These are phyloP conservation scores for Cephalotrichum gorgonifer DNA, from an alignment of 2,329 filamentous ascomycete species.

Conservation along the genomic window DNA sequence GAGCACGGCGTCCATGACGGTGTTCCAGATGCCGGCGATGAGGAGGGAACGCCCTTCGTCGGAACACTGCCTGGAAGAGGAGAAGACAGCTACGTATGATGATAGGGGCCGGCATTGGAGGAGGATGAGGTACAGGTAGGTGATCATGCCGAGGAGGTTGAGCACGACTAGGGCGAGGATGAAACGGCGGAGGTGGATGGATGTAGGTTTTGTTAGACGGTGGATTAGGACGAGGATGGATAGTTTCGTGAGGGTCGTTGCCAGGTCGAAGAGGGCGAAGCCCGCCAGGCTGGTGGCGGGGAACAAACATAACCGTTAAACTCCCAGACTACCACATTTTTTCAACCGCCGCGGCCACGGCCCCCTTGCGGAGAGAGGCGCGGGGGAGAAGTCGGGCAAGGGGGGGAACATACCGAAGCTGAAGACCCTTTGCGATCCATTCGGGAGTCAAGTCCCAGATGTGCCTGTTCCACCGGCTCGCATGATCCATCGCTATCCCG, in stretches of 20 bases:
- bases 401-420: constrained; percentile 8
- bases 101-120: constrained; percentile 23
- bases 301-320: neutral
- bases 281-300: constrained; percentile 16
- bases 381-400: neutral
- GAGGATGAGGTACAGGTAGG: constrained; percentile 18
- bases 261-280: constrained; percentile 23
- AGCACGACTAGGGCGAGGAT: constrained; percentile 18
- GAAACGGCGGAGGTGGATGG: constrained; percentile 17
- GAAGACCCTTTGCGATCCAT: constrained; percentile 13
- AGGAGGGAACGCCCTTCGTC: constrained; percentile 39
- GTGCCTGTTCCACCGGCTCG: constrained; percentile 20
- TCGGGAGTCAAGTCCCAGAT: constrained; percentile 20
- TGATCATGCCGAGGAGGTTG: constrained; percentile 18
- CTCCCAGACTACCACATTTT: too few species aligned
- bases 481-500: constrained; percentile 15
- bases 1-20: constrained; percentile 46
- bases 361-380: too few species aligned
- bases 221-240: constrained; percentile 29
- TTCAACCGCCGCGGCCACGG: too few species aligned
- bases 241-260: constrained; percentile 27
- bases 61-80: constrained; percentile 24
- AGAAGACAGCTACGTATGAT: constrained; percentile 24
- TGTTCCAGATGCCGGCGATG: constrained; percentile 47
- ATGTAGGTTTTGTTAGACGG: constrained; percentile 21